These are phyloP conservation scores for Phytophthora capsici DNA, from an alignment of 352 stramenopile genomes.

Conservation along the genomic window DNA sequence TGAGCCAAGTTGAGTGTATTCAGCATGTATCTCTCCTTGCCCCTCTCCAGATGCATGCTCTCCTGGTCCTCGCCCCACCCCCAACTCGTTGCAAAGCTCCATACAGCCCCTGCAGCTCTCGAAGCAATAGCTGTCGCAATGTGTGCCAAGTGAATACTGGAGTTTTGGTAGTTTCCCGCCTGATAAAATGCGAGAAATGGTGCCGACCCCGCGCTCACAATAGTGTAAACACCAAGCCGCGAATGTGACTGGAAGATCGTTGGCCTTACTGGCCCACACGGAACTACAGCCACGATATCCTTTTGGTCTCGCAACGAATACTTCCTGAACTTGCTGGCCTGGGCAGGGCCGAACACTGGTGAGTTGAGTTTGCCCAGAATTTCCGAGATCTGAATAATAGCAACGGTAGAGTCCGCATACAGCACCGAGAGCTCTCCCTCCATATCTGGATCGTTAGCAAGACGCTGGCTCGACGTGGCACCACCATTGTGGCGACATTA, in stretches of 20 bases:
- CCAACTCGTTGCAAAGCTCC: conserved; percentile 88
- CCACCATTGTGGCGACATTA: conserved; percentile 40
- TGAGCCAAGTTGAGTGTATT: conserved; percentile 35
- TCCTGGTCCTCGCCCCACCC: conserved; percentile 47
- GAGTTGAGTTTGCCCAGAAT: conserved; percentile 58
- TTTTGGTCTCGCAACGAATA: conserved; percentile 77
- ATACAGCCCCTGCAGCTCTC: conserved; percentile 74
- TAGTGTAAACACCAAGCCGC: conserved; percentile 73
- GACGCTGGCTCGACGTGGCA: conserved; percentile 36
- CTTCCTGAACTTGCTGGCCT: conserved; percentile 84
- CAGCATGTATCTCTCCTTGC: conserved; percentile 19
- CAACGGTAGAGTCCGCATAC: conserved; percentile 79
- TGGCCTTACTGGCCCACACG: conserved; percentile 67
- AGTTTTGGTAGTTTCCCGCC: conserved; percentile 85
- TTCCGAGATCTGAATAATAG: conserved; percentile 76
- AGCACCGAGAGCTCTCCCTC: conserved; percentile 81
- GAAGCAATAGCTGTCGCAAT: conserved; percentile 84
- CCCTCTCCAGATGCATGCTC: conserved; percentile 13
- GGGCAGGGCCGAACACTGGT: conserved; percentile 62
- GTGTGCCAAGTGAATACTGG: conserved; percentile 86
- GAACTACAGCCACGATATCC: conserved; percentile 60
- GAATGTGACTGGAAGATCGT: conserved; percentile 87
- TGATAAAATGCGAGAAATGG: conserved; percentile 87
- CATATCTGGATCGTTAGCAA: conserved; percentile 26
- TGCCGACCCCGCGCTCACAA: conserved; percentile 68